A percentile compares a stretch with the other conserved stretches of the same genome.
These are phyloP conservation scores for Trametopsis cervina DNA, from an alignment of 768 basidiomycete genomes.

Conservation along the genomic window DNA sequence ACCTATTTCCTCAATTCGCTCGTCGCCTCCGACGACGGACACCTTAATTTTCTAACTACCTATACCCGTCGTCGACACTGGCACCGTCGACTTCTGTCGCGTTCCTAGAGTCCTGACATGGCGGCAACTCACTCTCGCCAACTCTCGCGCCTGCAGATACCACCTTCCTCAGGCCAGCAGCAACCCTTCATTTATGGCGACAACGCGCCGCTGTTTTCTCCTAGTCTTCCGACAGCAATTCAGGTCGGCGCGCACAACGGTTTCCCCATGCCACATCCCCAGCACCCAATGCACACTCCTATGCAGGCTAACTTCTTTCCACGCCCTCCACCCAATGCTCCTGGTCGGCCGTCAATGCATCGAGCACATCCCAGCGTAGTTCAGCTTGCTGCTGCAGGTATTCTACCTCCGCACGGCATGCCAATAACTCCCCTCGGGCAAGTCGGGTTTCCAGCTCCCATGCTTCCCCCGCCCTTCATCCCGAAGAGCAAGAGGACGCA, in stretches of 20 bases:
- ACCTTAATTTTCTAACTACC: background rate
- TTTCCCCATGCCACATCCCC: conserved; percentile 34
- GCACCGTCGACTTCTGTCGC: conserved; percentile 2
- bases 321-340: conserved; percentile 40
- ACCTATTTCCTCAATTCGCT: too few species aligned
- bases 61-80: conserved; percentile 9
- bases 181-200: conserved; percentile 43
- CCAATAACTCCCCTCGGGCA: conserved; percentile 57
- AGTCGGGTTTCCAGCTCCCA: conserved; percentile 44
- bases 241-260: conserved; percentile 53
- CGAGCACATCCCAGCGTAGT: conserved; percentile 55
- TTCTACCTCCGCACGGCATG: conserved; percentile 47
- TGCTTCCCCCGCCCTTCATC: conserved; percentile 38
- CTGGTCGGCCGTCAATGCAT: conserved; percentile 44
- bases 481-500: conserved; percentile 59
- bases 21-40: background rate
- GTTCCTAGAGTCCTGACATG: conserved; percentile 10
- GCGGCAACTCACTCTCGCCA: conserved; percentile 37
- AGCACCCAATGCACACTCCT: conserved; percentile 55
- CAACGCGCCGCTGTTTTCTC: conserved; percentile 51
- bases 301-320: conserved; percentile 61
- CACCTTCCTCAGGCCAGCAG: conserved; percentile 45
- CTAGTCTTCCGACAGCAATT: conserved; percentile 53
- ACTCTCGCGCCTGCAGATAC: conserved; percentile 51
- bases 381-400: conserved; percentile 54